Evolutionary conservation across 2,329 filamentous ascomycete genomes (phyloP).

Genomic region (Talaromyces atroroseus): DNA sequence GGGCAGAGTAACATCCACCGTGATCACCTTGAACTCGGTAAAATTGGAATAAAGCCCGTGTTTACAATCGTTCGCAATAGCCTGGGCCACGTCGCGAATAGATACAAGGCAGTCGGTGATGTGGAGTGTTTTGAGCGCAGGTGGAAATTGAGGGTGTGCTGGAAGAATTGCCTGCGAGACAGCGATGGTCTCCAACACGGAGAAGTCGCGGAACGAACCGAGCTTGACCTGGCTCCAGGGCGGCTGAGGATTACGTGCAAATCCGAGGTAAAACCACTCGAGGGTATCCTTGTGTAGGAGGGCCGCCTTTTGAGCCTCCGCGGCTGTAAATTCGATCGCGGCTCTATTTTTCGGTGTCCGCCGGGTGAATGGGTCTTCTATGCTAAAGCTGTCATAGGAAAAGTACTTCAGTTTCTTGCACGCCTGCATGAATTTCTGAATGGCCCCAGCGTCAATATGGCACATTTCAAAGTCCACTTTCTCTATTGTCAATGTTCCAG

Average conservation of each 20-base stretch:
- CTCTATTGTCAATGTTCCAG: slow-evolving; percentile 8
- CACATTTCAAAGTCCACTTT: slow-evolving; percentile 13
- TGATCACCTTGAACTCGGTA: slow-evolving; percentile 14
- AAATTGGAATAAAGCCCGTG: slow-evolving; percentile 18
- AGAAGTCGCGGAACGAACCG: slow-evolving; percentile 20
- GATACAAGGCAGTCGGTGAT: slow-evolving; percentile 22
- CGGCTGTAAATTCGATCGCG: slow-evolving; percentile 15
- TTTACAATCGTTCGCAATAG: slow-evolving; percentile 19
- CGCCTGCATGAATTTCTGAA: slow-evolving; percentile 14
- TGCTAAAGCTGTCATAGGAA: slow-evolving; percentile 14
- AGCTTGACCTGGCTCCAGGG: slow-evolving; percentile 13
- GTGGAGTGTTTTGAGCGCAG: slow-evolving; percentile 14
- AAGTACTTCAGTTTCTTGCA: slow-evolving; percentile 17
- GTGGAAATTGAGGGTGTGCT: slow-evolving; percentile 18
- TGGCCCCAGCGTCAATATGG: slow-evolving; percentile 10
- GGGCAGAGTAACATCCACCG: slow-evolving; percentile 18
- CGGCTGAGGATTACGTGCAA: slow-evolving; percentile 10
- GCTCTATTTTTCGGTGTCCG: neutral
- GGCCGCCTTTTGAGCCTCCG: slow-evolving; percentile 15
- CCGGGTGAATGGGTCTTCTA: neutral
- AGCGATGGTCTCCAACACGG: slow-evolving; percentile 14
- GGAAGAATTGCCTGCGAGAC: slow-evolving; percentile 20
- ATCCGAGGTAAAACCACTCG: slow-evolving; percentile 15
- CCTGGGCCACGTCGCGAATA: slow-evolving; percentile 15
- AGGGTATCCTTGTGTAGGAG: slow-evolving; percentile 20